These are phyloP conservation scores for Hypomontagnella monticulosa DNA, from an alignment of 495 filamentous ascomycete genomes.

Conservation along the genomic window DNA sequence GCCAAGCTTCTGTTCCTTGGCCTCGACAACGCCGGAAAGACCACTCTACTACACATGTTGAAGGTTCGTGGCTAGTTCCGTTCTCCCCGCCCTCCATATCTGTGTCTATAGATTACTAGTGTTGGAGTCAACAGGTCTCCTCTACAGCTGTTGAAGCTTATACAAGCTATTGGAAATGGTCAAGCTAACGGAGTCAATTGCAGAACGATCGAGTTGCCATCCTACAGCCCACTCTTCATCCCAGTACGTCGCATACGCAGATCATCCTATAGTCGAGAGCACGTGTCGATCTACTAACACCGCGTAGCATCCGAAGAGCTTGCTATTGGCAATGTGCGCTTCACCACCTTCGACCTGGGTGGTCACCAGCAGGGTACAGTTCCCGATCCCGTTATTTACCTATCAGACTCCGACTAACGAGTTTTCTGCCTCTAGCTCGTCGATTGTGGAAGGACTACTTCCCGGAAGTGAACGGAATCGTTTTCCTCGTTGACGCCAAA, in stretches of 20 bases:
- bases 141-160: background rate
- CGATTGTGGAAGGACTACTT: constrained; percentile 99
- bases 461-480: constrained; percentile 97
- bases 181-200: constrained; percentile 26
- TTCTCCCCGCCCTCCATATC: constrained; percentile 6
- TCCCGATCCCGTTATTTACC: background rate
- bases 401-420: constrained; percentile 2
- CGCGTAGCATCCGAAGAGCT: constrained; percentile 88
- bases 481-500: constrained; percentile 97
- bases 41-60: constrained; percentile 89
- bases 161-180: background rate
- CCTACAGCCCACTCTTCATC: constrained; percentile 88
- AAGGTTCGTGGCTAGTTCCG: constrained; percentile 69
- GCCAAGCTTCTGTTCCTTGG: constrained; percentile 93
- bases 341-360: constrained; percentile 97
- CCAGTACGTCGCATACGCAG: constrained; percentile 67
- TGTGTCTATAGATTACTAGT: constrained; percentile 1
- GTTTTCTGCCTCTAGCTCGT: constrained; percentile 67
- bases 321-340: constrained; percentile 93
- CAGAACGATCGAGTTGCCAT: constrained; percentile 95
- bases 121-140: background rate
- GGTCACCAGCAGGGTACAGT: constrained; percentile 90
- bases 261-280: constrained; percentile 24
- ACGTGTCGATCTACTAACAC: constrained; percentile 38
- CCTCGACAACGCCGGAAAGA: constrained; percentile 98